A percentile compares a stretch with the other conserved stretches of the same genome.
Evolutionary conservation across 352 stramenopile genomes (phyloP).

Genomic region (Pythium insidiosum): DNA sequence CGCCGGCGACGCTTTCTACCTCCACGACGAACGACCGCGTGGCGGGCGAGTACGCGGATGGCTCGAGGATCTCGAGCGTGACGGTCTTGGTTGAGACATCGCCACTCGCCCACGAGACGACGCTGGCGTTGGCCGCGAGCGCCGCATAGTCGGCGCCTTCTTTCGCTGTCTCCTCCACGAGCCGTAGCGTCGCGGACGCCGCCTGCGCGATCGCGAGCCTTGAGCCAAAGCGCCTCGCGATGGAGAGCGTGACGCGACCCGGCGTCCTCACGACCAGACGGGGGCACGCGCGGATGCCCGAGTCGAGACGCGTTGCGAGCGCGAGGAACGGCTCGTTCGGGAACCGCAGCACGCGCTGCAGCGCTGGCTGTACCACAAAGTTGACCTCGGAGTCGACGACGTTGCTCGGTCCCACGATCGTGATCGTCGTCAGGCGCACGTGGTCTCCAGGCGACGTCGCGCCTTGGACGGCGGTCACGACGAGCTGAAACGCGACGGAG

Average conservation of each 20-base stretch:
- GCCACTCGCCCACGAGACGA: constrained; percentile 19
- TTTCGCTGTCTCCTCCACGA: constrained; percentile 37
- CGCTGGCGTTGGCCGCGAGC: constrained; percentile 8
- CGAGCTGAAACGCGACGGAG: constrained; percentile 25
- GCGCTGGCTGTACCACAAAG: constrained; percentile 27
- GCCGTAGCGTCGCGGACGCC: constrained; percentile 24
- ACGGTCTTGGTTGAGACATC: constrained; percentile 31
- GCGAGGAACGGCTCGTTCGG: constrained; percentile 40
- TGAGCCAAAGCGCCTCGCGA: constrained; percentile 44
- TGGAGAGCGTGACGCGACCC: constrained; percentile 26
- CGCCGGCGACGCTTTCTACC: constrained; percentile 27
- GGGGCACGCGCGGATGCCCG: constrained; percentile 36
- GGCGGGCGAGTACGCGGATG: constrained; percentile 24
- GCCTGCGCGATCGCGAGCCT: constrained; percentile 17
- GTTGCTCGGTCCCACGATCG: constrained; percentile 32
- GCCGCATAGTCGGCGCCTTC: constrained; percentile 41
- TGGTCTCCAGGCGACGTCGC: constrained; percentile 12
- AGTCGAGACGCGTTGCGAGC: constrained; percentile 43
- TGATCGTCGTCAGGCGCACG: constrained; percentile 28
- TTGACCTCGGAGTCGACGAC: constrained; percentile 36
- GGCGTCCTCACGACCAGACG: constrained; percentile 23
- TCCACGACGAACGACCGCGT: constrained; percentile 39
- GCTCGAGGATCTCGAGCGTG: constrained; percentile 27
- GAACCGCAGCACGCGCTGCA: constrained; percentile 23
- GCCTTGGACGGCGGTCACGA: constrained; percentile 21